These are phyloP conservation scores for Hanseniaspora guilliermondii DNA, from an alignment of 805 yeast genomes.

Conservation along the genomic window DNA sequence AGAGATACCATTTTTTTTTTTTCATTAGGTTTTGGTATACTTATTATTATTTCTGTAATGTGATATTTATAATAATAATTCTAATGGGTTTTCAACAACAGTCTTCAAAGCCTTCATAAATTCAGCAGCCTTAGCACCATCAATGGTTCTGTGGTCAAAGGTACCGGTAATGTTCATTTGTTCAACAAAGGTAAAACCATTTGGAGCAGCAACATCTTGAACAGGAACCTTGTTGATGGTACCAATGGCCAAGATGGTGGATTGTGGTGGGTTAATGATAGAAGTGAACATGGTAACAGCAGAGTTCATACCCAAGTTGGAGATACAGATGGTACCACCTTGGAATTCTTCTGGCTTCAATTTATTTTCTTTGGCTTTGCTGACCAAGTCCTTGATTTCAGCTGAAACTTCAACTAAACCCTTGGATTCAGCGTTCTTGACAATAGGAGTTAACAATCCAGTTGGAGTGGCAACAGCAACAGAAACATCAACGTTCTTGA, in stretches of 20 bases:
- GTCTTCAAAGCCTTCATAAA: conserved; percentile 86
- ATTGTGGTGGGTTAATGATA: conserved; percentile 95
- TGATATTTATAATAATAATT: conserved; percentile 55
- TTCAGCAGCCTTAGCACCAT: conserved; percentile 97
- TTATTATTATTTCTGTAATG: not conserved
- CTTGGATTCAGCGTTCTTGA: conserved; percentile 72
- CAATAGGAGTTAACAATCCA: conserved; percentile 93
- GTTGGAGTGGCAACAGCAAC: conserved; percentile 98
- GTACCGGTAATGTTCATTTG: conserved; percentile 89
- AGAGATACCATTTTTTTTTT: not conserved
- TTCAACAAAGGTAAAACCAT: conserved; percentile 86
- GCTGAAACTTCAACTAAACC: conserved; percentile 74
- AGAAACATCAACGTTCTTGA: conserved; percentile 83
- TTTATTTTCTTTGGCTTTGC: conserved; percentile 90
- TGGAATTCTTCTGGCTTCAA: conserved; percentile 93
- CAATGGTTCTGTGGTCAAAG: conserved; percentile 93
- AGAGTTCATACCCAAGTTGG: conserved; percentile 96
- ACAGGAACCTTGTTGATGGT: conserved; percentile 86
- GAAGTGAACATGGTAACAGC: conserved; percentile 92
- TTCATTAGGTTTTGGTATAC: not conserved
- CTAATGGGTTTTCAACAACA: conserved; percentile 90
- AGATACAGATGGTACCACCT: conserved; percentile 98
- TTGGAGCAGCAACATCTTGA: conserved; percentile 80
- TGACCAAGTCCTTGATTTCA: conserved; percentile 83
- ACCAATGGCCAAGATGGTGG: conserved; percentile 87